A percentile compares a stretch with the other conserved stretches of the same genome.
Evolutionary conservation across 306 rosid genomes (phyloP).

Genomic region (Cajanus cajan): DNA sequence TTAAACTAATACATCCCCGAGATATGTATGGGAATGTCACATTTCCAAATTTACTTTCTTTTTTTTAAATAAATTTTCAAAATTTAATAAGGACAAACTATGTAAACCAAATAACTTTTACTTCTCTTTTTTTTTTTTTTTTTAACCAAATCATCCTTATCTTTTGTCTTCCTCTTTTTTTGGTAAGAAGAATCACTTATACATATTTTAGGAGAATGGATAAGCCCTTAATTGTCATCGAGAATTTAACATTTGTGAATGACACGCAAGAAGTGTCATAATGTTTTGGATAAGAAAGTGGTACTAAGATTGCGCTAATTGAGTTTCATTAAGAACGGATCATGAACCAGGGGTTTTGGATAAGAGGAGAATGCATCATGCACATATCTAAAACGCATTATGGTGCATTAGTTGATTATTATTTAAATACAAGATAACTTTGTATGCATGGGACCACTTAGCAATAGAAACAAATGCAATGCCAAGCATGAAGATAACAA

Average conservation of each 20-base stretch:
- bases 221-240: not conserved
- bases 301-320: not conserved
- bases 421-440: not conserved
- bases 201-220: not conserved
- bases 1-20: too few species aligned
- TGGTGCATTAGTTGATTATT: not conserved
- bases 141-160: not conserved
- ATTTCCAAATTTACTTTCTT: not conserved
- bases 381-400: not conserved
- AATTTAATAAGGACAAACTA: not conserved
- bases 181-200: not conserved
- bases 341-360: not conserved
- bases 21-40: not conserved
- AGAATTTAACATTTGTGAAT: not conserved
- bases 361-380: not conserved
- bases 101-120: not conserved
- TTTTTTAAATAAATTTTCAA: not conserved
- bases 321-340: not conserved
- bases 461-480: not conserved
- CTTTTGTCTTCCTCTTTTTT: not conserved
- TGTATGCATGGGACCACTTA: not conserved
- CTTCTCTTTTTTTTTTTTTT: not conserved
- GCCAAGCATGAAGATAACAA: not conserved
- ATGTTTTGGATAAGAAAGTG: slow-evolving; percentile 1
- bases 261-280: not conserved